Conservation (phyloP, 1,139 yeast genomes). For the Suhomyces taliae region DNA sequence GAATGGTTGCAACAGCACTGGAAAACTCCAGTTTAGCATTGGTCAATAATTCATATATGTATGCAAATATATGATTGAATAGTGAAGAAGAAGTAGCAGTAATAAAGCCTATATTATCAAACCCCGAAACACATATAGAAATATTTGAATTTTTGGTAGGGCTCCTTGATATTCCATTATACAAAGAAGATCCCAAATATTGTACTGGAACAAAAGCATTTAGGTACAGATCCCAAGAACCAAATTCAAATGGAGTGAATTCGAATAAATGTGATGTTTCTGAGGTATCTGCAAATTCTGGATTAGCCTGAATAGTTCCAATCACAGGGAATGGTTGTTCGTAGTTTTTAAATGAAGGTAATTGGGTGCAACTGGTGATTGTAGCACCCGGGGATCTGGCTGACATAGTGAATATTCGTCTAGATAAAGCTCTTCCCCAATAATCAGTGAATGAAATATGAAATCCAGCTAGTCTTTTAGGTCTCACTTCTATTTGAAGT, state of each 20-base stretch:
- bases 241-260: slow-evolving; percentile 67
- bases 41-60: slow-evolving; percentile 45
- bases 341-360: slow-evolving; percentile 28
- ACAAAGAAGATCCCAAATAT: slow-evolving; percentile 55
- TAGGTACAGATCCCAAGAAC: slow-evolving; percentile 60
- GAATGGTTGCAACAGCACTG: slow-evolving; percentile 42
- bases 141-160: slow-evolving; percentile 24
- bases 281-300: slow-evolving; percentile 21
- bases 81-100: slow-evolving; percentile 73
- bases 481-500: slow-evolving; percentile 53
- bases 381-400: slow-evolving; percentile 40
- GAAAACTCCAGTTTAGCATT: slow-evolving; percentile 39
- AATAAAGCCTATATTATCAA: slow-evolving; percentile 72
- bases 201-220: slow-evolving; percentile 52
- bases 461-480: slow-evolving; percentile 54
- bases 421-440: slow-evolving; percentile 64
- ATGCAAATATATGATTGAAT: slow-evolving; percentile 56
- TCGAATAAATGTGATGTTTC: slow-evolving; percentile 43
- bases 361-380: slow-evolving; percentile 29
- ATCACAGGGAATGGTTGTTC: slow-evolving; percentile 47
- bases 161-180: slow-evolving; percentile 26
- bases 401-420: slow-evolving; percentile 41
- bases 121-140: slow-evolving; percentile 52
- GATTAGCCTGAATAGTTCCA: slow-evolving; percentile 35
- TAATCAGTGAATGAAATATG: slow-evolving; percentile 63